These are phyloP conservation scores for Kappamyces sp. DNA, from an alignment of 192 early-diverging fungal species.

Conservation along the genomic window DNA sequence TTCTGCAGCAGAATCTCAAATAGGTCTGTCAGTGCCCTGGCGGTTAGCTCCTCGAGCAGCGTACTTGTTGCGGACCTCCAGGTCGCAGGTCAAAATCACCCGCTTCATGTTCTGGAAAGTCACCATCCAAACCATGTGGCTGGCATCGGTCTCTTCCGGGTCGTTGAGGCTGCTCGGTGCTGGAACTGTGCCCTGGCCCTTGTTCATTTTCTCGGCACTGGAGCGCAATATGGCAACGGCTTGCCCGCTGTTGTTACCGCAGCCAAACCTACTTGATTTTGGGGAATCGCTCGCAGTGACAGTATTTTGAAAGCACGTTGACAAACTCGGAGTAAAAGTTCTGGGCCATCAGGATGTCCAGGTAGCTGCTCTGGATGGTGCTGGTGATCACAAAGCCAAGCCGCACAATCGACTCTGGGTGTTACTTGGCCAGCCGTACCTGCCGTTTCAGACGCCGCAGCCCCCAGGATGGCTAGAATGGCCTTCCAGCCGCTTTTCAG, in stretches of 20 bases:
- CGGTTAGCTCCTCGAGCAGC: conserved; percentile 15
- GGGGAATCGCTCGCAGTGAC: conserved; percentile 49
- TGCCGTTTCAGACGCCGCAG: conserved; percentile 19
- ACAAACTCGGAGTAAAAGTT: conserved; percentile 20
- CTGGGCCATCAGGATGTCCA: conserved; percentile 40
- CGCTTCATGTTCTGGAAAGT: conserved; percentile 65
- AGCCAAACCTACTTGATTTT: conserved; percentile 42
- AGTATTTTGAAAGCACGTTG: conserved; percentile 17
- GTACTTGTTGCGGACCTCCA: conserved; percentile 68
- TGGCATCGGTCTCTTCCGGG: conserved; percentile 24
- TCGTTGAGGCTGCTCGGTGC: not conserved
- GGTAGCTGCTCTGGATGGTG: conserved; percentile 40
- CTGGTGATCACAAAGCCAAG: conserved; percentile 63
- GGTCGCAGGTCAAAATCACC: conserved; percentile 68
- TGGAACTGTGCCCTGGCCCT: conserved; percentile 2
- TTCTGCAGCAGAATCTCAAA: conserved; percentile 62
- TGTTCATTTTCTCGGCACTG: conserved; percentile 14
- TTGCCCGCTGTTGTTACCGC: conserved; percentile 23
- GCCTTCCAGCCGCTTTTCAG: conserved; percentile 29
- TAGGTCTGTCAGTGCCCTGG: conserved; percentile 61
- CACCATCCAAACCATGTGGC: conserved; percentile 56
- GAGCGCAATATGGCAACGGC: conserved; percentile 19
- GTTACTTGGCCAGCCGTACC: conserved; percentile 41
- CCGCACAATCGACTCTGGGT: conserved; percentile 20
- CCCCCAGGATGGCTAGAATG: conserved; percentile 13